Evolutionary conservation across 2,329 filamentous ascomycete genomes (phyloP).

Genomic region (Aspergillus hortae): DNA sequence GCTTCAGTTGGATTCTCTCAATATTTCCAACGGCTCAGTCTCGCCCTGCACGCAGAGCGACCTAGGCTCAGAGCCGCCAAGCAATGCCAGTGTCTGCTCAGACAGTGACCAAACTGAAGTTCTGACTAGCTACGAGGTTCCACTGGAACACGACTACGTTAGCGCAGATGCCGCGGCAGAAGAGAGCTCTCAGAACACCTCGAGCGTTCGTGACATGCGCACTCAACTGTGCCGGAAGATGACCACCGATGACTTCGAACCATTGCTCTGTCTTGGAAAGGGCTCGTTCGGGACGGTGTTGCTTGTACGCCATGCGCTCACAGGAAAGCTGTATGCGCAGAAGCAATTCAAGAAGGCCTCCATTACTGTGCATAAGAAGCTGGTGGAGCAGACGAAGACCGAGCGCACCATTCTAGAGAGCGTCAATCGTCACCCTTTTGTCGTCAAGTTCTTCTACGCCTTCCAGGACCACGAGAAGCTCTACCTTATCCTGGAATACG

Average conservation of each 20-base stretch:
- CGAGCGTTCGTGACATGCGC: slow-evolving; percentile 55
- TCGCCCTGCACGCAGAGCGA: slow-evolving; percentile 53
- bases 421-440: slow-evolving; percentile 93
- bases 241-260: slow-evolving; percentile 84
- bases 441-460: slow-evolving; percentile 96
- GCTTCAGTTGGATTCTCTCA: slow-evolving; percentile 74
- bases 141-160: slow-evolving; percentile 78
- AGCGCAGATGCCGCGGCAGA: slow-evolving; percentile 53
- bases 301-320: slow-evolving; percentile 83
- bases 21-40: slow-evolving; percentile 59
- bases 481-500: slow-evolving; percentile 96
- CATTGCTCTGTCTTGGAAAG: slow-evolving; percentile 88
- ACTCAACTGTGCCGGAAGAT: slow-evolving; percentile 69
- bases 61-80: slow-evolving; percentile 44
- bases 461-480: slow-evolving; percentile 98
- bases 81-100: slow-evolving; percentile 59
- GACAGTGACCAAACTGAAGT: slow-evolving; percentile 65
- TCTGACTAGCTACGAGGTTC: slow-evolving; percentile 81
- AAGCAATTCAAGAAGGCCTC: slow-evolving; percentile 99
- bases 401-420: slow-evolving; percentile 93
- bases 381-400: slow-evolving; percentile 96
- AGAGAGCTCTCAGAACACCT: slow-evolving; percentile 34
- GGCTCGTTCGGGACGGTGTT: slow-evolving; percentile 94
- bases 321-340: slow-evolving; percentile 89
- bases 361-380: slow-evolving; percentile 88